A percentile compares a stretch with the other conserved stretches of the same genome.
Evolutionary conservation across 1,284 basidiomycete genomes (phyloP).

Genomic region (Pseudozyma sp.): DNA sequence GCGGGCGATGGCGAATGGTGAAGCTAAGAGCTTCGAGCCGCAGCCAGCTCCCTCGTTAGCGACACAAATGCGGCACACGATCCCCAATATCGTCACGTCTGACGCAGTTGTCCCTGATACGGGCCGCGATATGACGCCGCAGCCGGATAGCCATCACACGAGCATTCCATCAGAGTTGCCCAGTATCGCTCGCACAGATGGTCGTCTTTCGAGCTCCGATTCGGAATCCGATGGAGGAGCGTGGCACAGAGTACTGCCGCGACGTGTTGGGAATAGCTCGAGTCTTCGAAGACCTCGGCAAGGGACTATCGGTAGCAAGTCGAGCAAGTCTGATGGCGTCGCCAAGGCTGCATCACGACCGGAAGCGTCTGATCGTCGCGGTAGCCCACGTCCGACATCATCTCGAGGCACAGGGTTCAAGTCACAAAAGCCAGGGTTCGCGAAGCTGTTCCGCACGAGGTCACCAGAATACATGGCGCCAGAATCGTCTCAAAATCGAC

Average conservation of each 20-base stretch:
- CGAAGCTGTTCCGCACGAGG: slow-evolving; percentile 18
- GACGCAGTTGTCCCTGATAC: too few relatives aligned
- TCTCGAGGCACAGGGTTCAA: slow-evolving; percentile 18
- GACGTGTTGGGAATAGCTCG: slow-evolving; percentile 34
- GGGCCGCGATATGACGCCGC: neutral
- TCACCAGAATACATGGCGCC: slow-evolving; percentile 13
- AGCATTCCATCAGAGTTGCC: neutral
- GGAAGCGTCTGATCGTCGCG: slow-evolving; percentile 23
- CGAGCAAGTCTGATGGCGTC: slow-evolving; percentile 10
- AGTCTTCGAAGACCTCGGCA: slow-evolving; percentile 33
- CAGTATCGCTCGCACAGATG: slow-evolving; percentile 21
- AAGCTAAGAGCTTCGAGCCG: neutral
- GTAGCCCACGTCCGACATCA: slow-evolving; percentile 32
- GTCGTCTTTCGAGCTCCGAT: slow-evolving; percentile 36
- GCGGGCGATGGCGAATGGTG: neutral
- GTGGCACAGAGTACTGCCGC: slow-evolving; percentile 46
- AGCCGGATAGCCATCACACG: slow-evolving; percentile 4
- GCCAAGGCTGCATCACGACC: neutral
- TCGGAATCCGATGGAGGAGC: slow-evolving; percentile 51
- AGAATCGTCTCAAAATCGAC: slow-evolving; percentile 10
- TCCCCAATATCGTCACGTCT: neutral
- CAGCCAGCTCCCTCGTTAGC: neutral
- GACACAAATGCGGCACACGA: neutral
- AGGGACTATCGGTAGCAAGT: slow-evolving; percentile 22
- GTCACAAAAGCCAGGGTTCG: slow-evolving; percentile 23